Conservation (phyloP, 2,329 filamentous ascomycete genomes). For the Apiospora koreana region DNA sequence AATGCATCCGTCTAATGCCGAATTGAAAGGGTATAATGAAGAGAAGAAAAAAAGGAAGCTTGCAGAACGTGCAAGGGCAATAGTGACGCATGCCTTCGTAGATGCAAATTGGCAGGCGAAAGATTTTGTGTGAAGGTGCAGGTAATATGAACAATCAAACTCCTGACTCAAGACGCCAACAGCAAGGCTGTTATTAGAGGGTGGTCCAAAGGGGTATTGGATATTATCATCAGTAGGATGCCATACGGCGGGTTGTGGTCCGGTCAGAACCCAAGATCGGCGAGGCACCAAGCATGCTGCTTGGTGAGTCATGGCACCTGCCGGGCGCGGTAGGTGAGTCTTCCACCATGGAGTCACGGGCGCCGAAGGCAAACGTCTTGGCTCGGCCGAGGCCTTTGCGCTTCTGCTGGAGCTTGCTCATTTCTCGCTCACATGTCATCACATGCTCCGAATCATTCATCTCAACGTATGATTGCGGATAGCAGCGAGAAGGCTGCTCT, state of each 20-base stretch:
- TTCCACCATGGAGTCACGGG: slow-evolving; percentile 59
- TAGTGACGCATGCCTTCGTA: neutral
- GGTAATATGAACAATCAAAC: neutral
- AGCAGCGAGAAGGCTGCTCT: slow-evolving; percentile 78
- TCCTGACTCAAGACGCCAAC: slow-evolving; percentile 2
- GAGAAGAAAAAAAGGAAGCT: neutral
- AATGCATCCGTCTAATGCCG: slow-evolving; percentile 33
- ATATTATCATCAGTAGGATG: slow-evolving; percentile 55
- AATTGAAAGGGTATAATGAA: slow-evolving; percentile 29
- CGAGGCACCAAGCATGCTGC: slow-evolving; percentile 47
- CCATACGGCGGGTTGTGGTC: slow-evolving; percentile 60
- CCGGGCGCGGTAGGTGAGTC: slow-evolving; percentile 61
- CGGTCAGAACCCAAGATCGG: slow-evolving; percentile 50
- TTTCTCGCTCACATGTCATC: slow-evolving; percentile 88
- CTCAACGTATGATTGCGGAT: slow-evolving; percentile 92
- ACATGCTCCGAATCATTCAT: slow-evolving; percentile 94
- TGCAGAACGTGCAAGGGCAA: slow-evolving; percentile 1
- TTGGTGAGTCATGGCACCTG: slow-evolving; percentile 40
- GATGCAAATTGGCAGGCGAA: neutral
- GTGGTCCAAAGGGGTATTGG: neutral
- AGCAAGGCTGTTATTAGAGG: neutral
- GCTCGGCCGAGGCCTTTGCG: slow-evolving; percentile 83
- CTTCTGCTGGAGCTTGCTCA: slow-evolving; percentile 86
- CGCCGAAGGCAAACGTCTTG: slow-evolving; percentile 93
- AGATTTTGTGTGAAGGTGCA: neutral